These are phyloP conservation scores for Phallus indusiatus DNA, from an alignment of 768 basidiomycete species.

Conservation along the genomic window DNA sequence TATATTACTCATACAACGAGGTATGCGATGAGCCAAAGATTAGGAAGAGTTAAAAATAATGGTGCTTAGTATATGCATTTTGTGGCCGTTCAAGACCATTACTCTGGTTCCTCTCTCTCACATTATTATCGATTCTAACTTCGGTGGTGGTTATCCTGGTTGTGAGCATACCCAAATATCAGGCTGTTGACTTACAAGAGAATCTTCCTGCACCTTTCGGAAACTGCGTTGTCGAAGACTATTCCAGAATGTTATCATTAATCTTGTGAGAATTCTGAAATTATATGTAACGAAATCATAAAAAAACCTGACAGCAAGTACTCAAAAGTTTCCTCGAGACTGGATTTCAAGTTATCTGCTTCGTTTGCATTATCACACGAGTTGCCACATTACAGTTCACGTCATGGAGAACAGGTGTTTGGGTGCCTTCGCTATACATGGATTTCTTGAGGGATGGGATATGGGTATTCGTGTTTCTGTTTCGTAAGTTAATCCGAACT, in stretches of 20 bases:
- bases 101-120: not conserved
- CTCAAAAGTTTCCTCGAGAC: not conserved
- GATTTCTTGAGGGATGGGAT: not conserved
- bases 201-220: not conserved
- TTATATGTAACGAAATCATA: too few species aligned
- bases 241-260: not conserved
- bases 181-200: not conserved
- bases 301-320: not conserved
- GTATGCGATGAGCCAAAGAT: too few species aligned
- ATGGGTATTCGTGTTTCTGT: not conserved
- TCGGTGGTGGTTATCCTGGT: not conserved
- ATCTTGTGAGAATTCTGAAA: not conserved
- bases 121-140: not conserved
- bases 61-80: not conserved
- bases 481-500: not conserved
- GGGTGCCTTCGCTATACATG: not conserved
- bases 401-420: not conserved
- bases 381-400: not conserved
- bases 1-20: not conserved
- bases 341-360: not conserved
- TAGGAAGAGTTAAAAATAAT: too few species aligned
- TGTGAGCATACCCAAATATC: not conserved
- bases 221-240: not conserved
- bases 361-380: not conserved
- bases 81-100: not conserved